A percentile compares a stretch with the other conserved stretches of the same genome.
Conservation (phyloP, 805 yeast species). For the Aciculoconidium aculeatum region DNA sequence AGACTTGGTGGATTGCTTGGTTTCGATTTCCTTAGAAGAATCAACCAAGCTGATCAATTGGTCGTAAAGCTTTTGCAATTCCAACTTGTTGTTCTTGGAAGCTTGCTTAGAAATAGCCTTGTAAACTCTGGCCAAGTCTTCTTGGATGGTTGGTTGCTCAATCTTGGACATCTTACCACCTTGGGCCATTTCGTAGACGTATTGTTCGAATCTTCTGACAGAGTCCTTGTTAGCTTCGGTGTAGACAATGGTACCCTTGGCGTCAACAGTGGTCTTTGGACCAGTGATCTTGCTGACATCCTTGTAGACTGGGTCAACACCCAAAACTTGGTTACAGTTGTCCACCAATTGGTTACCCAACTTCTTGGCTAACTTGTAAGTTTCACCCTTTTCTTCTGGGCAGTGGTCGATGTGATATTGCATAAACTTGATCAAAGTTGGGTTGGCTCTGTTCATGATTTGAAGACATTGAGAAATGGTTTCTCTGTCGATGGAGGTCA, state of each 20-base stretch:
- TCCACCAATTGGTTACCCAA: constrained; percentile 92
- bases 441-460: constrained; percentile 96
- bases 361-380: constrained; percentile 83
- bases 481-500: constrained; percentile 88
- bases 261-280: constrained; percentile 84
- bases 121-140: constrained; percentile 79
- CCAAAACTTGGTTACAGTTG: constrained; percentile 83
- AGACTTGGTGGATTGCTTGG: constrained; percentile 54
- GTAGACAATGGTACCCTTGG: constrained; percentile 81
- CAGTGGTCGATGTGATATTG: constrained; percentile 83
- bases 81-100: constrained; percentile 57
- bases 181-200: constrained; percentile 92
- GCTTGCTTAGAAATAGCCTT: constrained; percentile 71
- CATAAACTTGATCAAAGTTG: constrained; percentile 91
- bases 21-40: constrained; percentile 63
- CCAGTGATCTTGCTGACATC: constrained; percentile 93
- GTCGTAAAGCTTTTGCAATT: constrained; percentile 66
- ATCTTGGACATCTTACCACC: constrained; percentile 81
- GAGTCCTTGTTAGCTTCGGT: constrained; percentile 83
- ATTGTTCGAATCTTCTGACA: constrained; percentile 91
- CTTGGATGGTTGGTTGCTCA: constrained; percentile 71
- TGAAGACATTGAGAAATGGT: constrained; percentile 94
- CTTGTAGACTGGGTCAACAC: constrained; percentile 85
- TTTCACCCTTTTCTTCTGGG: constrained; percentile 81
- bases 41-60: constrained; percentile 66